phyloP scores from a whole-genome alignment of 164 flowering plant species.

The Annona squamosa region DNA sequence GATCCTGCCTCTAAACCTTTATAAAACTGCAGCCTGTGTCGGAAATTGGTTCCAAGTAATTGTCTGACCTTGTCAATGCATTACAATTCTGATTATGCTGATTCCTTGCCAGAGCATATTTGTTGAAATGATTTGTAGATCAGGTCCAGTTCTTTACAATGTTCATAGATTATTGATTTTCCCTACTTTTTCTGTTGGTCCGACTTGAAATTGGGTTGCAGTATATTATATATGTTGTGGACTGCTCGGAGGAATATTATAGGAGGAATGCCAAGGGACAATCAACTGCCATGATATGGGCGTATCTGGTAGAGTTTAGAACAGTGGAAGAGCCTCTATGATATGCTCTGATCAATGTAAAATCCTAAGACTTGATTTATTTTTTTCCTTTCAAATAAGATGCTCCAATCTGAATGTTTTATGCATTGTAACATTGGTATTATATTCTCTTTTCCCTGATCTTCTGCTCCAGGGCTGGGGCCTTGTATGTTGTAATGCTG shows the following conservation, averaged over 20 bases:
- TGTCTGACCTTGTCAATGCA: background rate
- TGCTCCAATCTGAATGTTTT: background rate
- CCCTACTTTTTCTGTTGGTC: background rate
- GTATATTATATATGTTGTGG: background rate
- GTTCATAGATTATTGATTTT: background rate
- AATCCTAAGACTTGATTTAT: background rate
- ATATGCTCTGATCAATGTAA: background rate
- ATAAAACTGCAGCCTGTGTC: background rate
- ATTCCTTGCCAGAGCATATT: background rate
- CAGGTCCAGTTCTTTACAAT: background rate
- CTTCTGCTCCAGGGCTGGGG: background rate
- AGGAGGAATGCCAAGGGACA: background rate
- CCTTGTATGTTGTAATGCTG: slow-evolving; percentile 1
- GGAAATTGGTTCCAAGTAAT: background rate
- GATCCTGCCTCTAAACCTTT: too few relatives aligned
- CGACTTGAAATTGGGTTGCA: background rate
- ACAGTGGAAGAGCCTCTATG: background rate
- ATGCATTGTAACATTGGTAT: background rate
- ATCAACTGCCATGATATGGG: background rate
- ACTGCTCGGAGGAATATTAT: background rate
- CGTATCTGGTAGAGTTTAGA: background rate
- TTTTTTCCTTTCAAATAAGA: slow-evolving; percentile 5
- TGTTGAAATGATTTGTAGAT: background rate
- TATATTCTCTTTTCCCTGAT: background rate
- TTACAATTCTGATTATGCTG: background rate